Base-by-base conservation (phyloP, 2,329 filamentous ascomycete species). In the Truncatella angustata region DNA sequence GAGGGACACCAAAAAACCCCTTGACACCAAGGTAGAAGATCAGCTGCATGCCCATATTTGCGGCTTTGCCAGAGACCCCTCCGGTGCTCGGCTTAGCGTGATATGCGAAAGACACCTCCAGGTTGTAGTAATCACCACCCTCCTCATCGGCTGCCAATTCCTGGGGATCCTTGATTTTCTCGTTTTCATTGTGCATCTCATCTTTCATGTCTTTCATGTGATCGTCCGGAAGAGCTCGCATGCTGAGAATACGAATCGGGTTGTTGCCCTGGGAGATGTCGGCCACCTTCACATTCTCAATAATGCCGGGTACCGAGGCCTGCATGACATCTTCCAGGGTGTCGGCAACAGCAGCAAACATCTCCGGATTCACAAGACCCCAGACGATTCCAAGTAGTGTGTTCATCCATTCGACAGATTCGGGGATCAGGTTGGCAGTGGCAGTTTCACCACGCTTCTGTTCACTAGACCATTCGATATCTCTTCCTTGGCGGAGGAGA, bases 401-500 rank as follows among this genome's bases (percentile, higher is more conserved):
- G 68, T 99, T 99, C 81, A 99, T 87, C 94, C 94, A 97, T 66
- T 92, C 88, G 5, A 96, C 92, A 0, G 90, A 95, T 71, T 97
- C 93, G 0, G 93, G 93, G 5, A 97, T 87, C 24, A 97, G 75
- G 63, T 97, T 97, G 26, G 87, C 85, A 2, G 89, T 91, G 1
- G 93, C 91, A 68, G 85, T 91, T 72, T 94, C 81, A 3, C 93
- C 93, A 53, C 93, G 84, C 50, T 86, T 82, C 71, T 92, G 85
- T 69, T 97, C 93, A 56, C 87, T 91, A 4, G 86, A 81, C 93
- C 93, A 97, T 67, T 97, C 93, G 39, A 86, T 78, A 54, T 92
- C 88, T 30, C 91, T 77, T 3, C 93, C 92, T 64, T 88, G 91
- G 12, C 86, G 81, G 23, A 97, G 81, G 3, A 97, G 75, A 59